Percentiles rank a stretch among this genome's conserved stretches.
These are phyloP conservation scores for Tricholoma terreum DNA, from an alignment of 768 basidiomycete species.

Conservation along the genomic window DNA sequence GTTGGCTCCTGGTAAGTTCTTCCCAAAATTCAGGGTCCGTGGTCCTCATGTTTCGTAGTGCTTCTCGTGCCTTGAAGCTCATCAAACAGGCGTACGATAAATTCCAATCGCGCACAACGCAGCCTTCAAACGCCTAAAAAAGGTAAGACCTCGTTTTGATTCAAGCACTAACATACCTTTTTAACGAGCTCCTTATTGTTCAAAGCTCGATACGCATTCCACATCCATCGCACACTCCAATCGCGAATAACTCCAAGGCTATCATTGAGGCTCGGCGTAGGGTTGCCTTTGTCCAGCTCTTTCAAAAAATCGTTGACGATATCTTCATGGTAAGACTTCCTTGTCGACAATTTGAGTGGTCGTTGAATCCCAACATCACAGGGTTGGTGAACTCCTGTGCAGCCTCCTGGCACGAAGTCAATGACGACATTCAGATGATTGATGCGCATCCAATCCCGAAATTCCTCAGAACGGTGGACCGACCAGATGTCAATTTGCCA, in stretches of 20 bases:
- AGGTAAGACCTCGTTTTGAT: not conserved
- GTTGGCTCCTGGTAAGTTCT: not conserved
- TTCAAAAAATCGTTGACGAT: conserved; percentile 27
- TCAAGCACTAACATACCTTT: not conserved
- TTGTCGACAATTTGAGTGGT: conserved; percentile 31
- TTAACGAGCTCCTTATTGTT: not conserved
- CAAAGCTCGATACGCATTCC: not conserved
- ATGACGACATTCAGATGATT: conserved; percentile 26
- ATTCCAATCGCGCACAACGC: not conserved
- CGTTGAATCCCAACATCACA: conserved; percentile 37
- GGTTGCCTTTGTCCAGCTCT: conserved; percentile 17
- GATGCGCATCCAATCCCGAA: conserved; percentile 25
- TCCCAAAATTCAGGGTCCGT: not conserved
- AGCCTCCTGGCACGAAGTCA: conserved; percentile 30
- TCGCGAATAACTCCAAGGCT: not conserved
- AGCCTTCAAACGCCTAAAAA: not conserved
- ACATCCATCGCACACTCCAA: not conserved
- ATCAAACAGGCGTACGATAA: not conserved
- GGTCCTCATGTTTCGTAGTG: not conserved
- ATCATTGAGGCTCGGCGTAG: not conserved
- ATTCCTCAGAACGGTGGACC: conserved; percentile 31
- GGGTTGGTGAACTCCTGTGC: conserved; percentile 30
- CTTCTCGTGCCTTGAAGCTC: not conserved
- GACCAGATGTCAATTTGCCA: conserved; percentile 27
- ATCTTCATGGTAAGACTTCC: conserved; percentile 30